phyloP scores from a whole-genome alignment of 192 early-diverging fungal genomes.

The Gamsiella multidivaricata region DNA sequence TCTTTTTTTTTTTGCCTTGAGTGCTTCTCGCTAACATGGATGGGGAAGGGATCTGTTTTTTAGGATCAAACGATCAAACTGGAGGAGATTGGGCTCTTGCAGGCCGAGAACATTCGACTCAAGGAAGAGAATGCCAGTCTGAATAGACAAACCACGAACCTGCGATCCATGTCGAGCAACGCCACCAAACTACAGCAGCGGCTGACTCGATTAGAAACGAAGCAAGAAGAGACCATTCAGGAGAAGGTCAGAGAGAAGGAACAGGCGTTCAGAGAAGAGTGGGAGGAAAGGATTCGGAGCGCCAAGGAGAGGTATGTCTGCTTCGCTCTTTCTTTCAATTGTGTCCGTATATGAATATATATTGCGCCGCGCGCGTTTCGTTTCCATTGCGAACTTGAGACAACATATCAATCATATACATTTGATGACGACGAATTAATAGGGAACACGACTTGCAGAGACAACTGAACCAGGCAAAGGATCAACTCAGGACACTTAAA shows the following conservation, averaged over 20 bases:
- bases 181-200: constrained; percentile 64
- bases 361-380: too few species aligned
- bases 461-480: constrained; percentile 83
- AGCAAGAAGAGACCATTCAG: constrained; percentile 75
- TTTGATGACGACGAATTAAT: too few species aligned
- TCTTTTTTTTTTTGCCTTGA: neutral
- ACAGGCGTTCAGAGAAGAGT: constrained; percentile 75
- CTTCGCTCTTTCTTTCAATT: neutral
- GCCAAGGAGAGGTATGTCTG: constrained; percentile 80
- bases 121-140: constrained; percentile 62
- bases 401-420: neutral
- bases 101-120: constrained; percentile 66
- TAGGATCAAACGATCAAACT: constrained; percentile 64
- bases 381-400: too few species aligned
- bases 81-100: constrained; percentile 57
- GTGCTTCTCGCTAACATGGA: too few species aligned
- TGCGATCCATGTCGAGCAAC: constrained; percentile 59
- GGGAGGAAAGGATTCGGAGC: constrained; percentile 82
- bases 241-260: constrained; percentile 77
- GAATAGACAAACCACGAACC: constrained; percentile 53
- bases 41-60: too few species aligned
- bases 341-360: neutral
- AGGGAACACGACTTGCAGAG: constrained; percentile 85
- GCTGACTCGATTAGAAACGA: constrained; percentile 68
- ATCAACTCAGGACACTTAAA: constrained; percentile 74